Base-by-base conservation (phyloP, 495 filamentous ascomycete species). In the Talaromyces thailandensis region DNA sequence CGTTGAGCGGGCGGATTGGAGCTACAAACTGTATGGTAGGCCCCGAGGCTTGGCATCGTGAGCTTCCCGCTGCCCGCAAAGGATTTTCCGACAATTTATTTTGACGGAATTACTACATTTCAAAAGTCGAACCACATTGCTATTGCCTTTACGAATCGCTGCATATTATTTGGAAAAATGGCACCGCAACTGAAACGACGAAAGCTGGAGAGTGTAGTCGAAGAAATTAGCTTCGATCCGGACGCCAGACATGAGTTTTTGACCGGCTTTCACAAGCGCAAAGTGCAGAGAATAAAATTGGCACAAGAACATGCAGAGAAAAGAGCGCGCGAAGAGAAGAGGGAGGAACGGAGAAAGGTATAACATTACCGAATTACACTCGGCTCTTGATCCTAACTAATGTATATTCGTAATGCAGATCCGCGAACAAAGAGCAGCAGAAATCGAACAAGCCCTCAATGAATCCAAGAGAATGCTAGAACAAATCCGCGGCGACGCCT, bases 241-340 rank as follows among this genome's bases (percentile, higher is more conserved):
- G 77, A 79, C 52, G 87, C 87, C 48, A 85, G 94, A 56, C 80
- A 86, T 64, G 89, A 97, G 64, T 98, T 90, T 67, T 82, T 98
- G 40, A 96, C 91, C 6, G 94, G 94, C 4, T 98, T 98, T 76
- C 93, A 91, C 77, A 97, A 96, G 80, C 88, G 94, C 70, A 98
- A 98, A 72, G 75, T 88, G 58, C 85, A 88, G 68, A 82, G 94
- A 21, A 84, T 84, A 61, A 93, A 93, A 75, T 79, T 88, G 75
- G 94, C 93, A 7, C 86, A 94, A 69, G 88, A 90, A 55, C 77
- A 85, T 52, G 90, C 90, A 7, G 82, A 81, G 35, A 83, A 90
- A 69, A 86, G 82, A 71, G 89, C 85, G 23, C 82, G 84, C 51
- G 84, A 92, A 67, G 89, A 92, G 71, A 89, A 81, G 69, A 84